Conservation (phyloP, 2,329 filamentous ascomycete genomes). For the Phaeosphaeria sp. region DNA sequence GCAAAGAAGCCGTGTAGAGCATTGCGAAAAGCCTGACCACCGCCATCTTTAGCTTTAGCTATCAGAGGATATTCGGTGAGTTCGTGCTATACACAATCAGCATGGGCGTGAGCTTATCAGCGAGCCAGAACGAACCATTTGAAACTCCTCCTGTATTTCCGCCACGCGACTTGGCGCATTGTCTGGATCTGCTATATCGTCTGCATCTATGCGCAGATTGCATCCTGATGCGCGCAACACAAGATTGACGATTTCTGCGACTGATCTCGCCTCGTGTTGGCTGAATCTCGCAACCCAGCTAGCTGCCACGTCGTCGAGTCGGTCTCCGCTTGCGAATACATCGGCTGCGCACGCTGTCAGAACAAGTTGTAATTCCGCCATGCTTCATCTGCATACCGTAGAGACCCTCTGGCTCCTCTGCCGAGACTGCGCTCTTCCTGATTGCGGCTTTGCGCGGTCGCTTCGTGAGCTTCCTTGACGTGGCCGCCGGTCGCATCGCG, state of each 20-base stretch:
- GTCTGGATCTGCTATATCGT: constrained; percentile 90
- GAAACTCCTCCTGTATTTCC: constrained; percentile 88
- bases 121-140: constrained; percentile 65
- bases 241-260: constrained; percentile 68
- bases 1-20: constrained; percentile 80
- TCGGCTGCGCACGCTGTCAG: constrained; percentile 54
- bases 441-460: constrained; percentile 57
- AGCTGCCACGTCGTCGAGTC: constrained; percentile 62
- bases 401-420: constrained; percentile 60
- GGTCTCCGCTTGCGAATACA: constrained; percentile 63
- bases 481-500: constrained; percentile 59
- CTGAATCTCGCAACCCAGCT: constrained; percentile 65
- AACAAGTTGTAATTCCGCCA: not conserved
- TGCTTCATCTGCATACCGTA: constrained; percentile 54
- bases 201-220: constrained; percentile 74
- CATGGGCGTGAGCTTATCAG: not conserved
- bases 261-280: constrained; percentile 59
- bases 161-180: constrained; percentile 78
- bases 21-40: constrained; percentile 77
- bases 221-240: constrained; percentile 76
- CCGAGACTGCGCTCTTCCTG: constrained; percentile 58
- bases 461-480: constrained; percentile 50
- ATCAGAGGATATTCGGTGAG: constrained; percentile 92
- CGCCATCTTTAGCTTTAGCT: constrained; percentile 78
- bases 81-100: constrained; percentile 61